These are phyloP conservation scores for Carallia brachiata DNA, from an alignment of 345 rosid species.

Conservation along the genomic window DNA sequence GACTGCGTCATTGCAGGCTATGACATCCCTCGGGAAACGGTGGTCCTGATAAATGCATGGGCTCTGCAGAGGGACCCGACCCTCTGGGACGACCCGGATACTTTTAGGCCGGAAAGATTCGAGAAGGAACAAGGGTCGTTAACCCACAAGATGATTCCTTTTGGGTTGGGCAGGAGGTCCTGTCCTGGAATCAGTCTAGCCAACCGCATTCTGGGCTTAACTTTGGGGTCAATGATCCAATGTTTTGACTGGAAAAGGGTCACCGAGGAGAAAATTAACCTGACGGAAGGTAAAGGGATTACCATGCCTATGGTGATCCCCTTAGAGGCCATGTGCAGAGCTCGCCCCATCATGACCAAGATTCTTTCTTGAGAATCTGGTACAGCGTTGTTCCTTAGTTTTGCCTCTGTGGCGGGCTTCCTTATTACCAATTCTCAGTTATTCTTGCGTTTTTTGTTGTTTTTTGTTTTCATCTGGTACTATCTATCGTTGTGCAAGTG, in stretches of 20 bases:
- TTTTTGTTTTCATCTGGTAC: too few species aligned
- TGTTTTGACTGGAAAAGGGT: slow-evolving; percentile 7
- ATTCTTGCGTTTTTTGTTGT: too few species aligned
- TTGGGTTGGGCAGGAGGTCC: slow-evolving; percentile 8
- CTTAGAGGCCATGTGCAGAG: slow-evolving; percentile 7
- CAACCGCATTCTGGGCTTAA: background rate
- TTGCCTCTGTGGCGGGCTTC: too few species aligned
- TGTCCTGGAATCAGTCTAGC: slow-evolving; percentile 3
- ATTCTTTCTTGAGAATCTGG: too few species aligned
- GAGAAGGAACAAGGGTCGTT: background rate
- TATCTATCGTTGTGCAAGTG: too few species aligned
- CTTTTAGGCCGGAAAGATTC: background rate
- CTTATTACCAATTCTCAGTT: too few species aligned
- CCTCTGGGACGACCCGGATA: background rate
- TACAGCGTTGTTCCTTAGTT: too few species aligned
- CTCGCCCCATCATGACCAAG: background rate
- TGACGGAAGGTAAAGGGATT: background rate
- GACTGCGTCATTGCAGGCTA: slow-evolving; percentile 1
- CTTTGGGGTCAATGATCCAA: background rate
- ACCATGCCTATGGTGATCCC: slow-evolving; percentile 1
- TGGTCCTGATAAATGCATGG: background rate
- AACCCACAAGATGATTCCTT: background rate
- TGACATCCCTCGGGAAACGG: background rate
- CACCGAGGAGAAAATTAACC: background rate
- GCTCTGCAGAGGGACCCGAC: background rate